Base-by-base conservation (phyloP, 768 basidiomycete genomes). In the Sarcomyxa edulis region DNA sequence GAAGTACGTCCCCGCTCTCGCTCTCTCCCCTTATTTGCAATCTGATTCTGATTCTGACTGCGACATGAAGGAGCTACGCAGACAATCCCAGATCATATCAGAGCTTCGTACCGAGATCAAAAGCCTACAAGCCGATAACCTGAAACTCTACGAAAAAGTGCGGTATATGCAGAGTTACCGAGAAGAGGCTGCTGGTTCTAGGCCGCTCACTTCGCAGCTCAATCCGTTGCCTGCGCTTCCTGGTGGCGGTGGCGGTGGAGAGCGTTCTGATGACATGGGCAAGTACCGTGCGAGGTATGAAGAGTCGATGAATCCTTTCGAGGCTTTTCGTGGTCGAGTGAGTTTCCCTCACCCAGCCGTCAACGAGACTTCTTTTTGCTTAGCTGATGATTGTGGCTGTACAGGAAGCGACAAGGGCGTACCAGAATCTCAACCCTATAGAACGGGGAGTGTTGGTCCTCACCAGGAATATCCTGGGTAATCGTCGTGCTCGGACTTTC, bases 91-190 rank as follows among this genome's bases (percentile, higher is more conserved):
- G 44, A 76, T 83, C 42, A 94, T 98, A 43, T 91, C 92, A 0
- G 94, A 96, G 52, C 69, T 98, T n/a, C 83, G 94, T 12, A 65
- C 81, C 18, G 96, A 98, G 62, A 81, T 93, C 62, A 92, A 94
- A 58, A 79, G 77, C 39, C 71, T 99, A 26, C 95, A 98, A 61
- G 72, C 82, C 1, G 96, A 98, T 61, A 99, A 98, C 56, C 76
- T 99, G 31, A 98, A 99, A 59, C 67, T 98, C 43, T 98, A 98
- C 61, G 96, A 98, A 62, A 99, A 98, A 67, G 94, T 98, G 36
- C 81, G 94, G 44, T 98, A 98, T 58, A 96, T 97, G 83, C 94
- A 98, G 58, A 90, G 85, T 45, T 99, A 98, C 53, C 76, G 88
- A 12, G 88, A 92, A 53, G 85, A 89, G 19, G 12, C 42, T 25